Conservation (phyloP, 2,329 filamentous ascomycete genomes). For the Leptographium flavum region DNA sequence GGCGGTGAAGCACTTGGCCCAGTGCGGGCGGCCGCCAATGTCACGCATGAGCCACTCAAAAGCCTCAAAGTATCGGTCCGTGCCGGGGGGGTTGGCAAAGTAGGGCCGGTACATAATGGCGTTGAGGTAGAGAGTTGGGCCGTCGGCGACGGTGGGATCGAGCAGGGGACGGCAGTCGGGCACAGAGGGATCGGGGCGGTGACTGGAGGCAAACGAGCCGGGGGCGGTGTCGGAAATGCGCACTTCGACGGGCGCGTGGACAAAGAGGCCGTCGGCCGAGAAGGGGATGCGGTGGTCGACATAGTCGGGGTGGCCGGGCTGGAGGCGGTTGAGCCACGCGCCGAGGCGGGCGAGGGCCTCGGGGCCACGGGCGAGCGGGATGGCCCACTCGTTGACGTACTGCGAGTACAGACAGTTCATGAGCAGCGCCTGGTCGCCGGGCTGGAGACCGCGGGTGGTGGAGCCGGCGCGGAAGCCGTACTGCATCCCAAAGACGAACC, state of each 20-base stretch:
- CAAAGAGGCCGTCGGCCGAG: constrained; percentile 51
- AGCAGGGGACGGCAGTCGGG: constrained; percentile 22
- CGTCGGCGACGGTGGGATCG: constrained; percentile 47
- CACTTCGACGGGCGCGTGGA: constrained; percentile 69
- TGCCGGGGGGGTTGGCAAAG: constrained; percentile 53
- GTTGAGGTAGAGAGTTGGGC: constrained; percentile 64
- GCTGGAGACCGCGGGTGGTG: constrained; percentile 59
- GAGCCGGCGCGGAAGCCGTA: constrained; percentile 63
- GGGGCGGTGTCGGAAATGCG: constrained; percentile 50
- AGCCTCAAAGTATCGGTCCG: constrained; percentile 57
- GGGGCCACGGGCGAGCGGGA: constrained; percentile 73
- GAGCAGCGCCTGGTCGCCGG: constrained; percentile 64
- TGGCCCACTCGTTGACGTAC: constrained; percentile 95
- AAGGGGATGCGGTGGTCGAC: constrained; percentile 55
- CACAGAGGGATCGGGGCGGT: constrained; percentile 19
- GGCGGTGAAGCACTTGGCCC: constrained; percentile 65
- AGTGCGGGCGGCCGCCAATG: constrained; percentile 60
- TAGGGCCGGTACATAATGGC: constrained; percentile 69
- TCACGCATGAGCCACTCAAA: constrained; percentile 76
- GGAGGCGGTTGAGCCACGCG: constrained; percentile 62
- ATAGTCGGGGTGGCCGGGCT: constrained; percentile 41
- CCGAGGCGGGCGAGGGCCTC: constrained; percentile 73
- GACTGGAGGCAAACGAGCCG: not conserved
- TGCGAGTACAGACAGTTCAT: constrained; percentile 99
- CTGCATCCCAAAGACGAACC: constrained; percentile 95